These are phyloP conservation scores for Phytopythium boreale DNA, from an alignment of 352 stramenopile genomes.

Conservation along the genomic window DNA sequence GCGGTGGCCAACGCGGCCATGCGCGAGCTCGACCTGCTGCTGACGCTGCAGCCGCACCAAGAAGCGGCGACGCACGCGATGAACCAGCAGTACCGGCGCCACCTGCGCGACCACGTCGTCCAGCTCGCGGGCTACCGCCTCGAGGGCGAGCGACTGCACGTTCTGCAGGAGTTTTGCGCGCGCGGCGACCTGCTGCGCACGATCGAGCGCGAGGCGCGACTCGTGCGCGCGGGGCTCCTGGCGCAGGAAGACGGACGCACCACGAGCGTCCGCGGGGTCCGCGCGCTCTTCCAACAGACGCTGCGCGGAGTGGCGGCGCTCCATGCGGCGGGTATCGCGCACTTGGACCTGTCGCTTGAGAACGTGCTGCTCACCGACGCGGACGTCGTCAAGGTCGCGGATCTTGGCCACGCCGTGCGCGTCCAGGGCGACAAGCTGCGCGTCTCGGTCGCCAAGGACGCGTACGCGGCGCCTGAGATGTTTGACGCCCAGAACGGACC, in stretches of 20 bases:
- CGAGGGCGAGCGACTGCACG: conserved; percentile 49
- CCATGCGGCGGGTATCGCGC: conserved; percentile 81
- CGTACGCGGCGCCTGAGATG: conserved; percentile 71
- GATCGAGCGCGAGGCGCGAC: conserved; percentile 43
- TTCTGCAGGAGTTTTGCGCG: conserved; percentile 65
- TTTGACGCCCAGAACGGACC: conserved; percentile 14
- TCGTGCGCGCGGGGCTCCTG: conserved; percentile 35
- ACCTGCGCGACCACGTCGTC: conserved; percentile 36
- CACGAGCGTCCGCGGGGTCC: conserved; percentile 26
- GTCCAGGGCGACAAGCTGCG: conserved; percentile 16
- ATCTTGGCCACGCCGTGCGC: conserved; percentile 86
- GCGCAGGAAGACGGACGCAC: conserved; percentile 20
- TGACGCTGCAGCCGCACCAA: conserved; percentile 27
- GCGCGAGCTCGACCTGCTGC: conserved; percentile 62
- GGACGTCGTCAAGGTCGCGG: conserved; percentile 79
- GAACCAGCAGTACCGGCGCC: conserved; percentile 3
- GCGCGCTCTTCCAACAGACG: conserved; percentile 61
- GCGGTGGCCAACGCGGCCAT: conserved; percentile 39
- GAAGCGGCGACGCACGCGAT: neutral
- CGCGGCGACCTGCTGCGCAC: conserved; percentile 58
- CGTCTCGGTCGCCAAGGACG: conserved; percentile 50
- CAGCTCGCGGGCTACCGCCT: conserved; percentile 44
- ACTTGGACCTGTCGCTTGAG: conserved; percentile 94
- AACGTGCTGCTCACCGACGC: conserved; percentile 91
- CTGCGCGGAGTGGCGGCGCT: conserved; percentile 85